phyloP scores from a whole-genome alignment of 176 grass and related monocot genomes.

The Hsuehochloa calcarea region DNA sequence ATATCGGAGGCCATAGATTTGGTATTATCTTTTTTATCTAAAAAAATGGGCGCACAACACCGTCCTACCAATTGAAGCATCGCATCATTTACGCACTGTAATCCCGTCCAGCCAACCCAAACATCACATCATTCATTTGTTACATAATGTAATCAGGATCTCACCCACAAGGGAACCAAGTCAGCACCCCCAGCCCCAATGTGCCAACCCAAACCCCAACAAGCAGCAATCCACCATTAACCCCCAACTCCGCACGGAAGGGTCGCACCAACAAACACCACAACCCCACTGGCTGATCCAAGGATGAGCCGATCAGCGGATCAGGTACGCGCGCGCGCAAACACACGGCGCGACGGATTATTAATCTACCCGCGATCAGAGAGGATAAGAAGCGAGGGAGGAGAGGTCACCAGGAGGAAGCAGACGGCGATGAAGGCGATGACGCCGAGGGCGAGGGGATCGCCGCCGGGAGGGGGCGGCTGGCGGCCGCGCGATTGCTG shows the following conservation, averaged over 20 bases:
- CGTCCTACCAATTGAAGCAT: background rate
- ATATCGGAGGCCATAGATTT: background rate
- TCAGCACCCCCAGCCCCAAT: background rate
- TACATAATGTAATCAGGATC: background rate
- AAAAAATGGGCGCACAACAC: background rate
- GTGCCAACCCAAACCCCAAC: slow-evolving; percentile 4
- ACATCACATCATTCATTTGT: background rate
- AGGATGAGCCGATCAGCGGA: background rate
- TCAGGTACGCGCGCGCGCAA: background rate
- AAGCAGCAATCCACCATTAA: background rate
- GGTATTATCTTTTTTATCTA: background rate
- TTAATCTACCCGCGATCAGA: background rate
- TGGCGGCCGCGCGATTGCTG: slow-evolving; percentile 40
- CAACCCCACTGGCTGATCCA: background rate
- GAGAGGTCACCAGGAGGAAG: slow-evolving; percentile 49
- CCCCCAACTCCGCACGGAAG: background rate
- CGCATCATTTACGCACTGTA: background rate
- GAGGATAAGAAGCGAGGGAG: background rate
- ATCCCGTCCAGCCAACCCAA: background rate
- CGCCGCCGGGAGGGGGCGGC: slow-evolving; percentile 35
- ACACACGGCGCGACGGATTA: background rate
- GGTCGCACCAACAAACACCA: background rate
- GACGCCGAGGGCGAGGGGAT: slow-evolving; percentile 40
- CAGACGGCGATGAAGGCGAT: slow-evolving; percentile 45
- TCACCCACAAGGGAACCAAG: background rate